Base-by-base conservation (phyloP, 2,329 filamentous ascomycete species). In the Aspergillus costaricaensis region DNA sequence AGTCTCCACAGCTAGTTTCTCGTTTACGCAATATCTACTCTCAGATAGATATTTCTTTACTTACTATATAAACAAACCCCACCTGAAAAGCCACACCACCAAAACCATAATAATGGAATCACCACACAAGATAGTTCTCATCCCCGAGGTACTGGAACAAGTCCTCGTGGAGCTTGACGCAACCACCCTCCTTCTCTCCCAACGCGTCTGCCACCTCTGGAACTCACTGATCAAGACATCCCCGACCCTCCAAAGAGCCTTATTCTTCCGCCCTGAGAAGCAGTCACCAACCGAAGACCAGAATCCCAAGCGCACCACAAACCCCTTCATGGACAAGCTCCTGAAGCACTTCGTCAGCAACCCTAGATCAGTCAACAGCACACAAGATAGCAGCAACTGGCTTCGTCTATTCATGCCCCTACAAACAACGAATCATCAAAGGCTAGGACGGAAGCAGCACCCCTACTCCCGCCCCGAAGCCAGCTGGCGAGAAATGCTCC, bases 401-500 rank as follows among this genome's bases (percentile, higher is more conserved):
- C 25, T 27, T 27, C 7, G 25, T 7, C 25, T 7, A 27, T 27
- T 27, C 25, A 27, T 27, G 25, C 7, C 25, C 25, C 25, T 8
- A 27, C 25, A 27, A 27, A 27, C 7, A 27, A 27, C 25, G 25
- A 8, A 27, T 2, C 7, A 27, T 27, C 25, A 2, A 27, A 27
- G 25, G 25, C 25, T 8, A 27, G 25, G 25, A 27, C 25, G 7
- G 7, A 27, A 27, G 61, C 81, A 25, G 61, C 81, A 73, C n/a
- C 81, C 72, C 67, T 81, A 79, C 36, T 73, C 67, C 63, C 74
- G 76, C 5, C 82, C 79, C 73, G 81, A 80, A 19, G 73, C 67
- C 78, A 61, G 81, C 76, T 57, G 81, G 80, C 19, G 79, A 79
- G 66, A 82, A 67, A 63, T 82, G 80, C 0, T 79, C 80, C 60